Percentiles rank a stretch among this genome's conserved stretches.
Conservation (phyloP, 2,329 filamentous ascomycete species). For the Alternaria burnsii region DNA sequence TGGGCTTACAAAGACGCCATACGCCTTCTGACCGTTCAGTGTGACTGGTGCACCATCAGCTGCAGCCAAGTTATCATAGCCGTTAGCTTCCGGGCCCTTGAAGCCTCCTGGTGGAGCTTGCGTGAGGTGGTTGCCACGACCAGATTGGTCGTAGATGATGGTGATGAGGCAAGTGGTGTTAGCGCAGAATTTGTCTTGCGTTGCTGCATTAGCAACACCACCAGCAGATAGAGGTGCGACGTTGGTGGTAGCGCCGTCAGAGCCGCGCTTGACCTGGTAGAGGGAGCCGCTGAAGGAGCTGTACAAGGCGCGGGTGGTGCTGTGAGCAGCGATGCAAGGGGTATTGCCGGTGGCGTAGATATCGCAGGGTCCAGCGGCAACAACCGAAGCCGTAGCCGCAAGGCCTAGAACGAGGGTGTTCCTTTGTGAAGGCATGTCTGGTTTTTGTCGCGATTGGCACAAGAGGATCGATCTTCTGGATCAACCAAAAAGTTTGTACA, state of each 20-base stretch:
- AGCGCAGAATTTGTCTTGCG: conserved; percentile 69
- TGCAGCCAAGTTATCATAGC: conserved; percentile 67
- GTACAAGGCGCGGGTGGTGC: conserved; percentile 71
- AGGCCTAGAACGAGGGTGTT: conserved; percentile 21
- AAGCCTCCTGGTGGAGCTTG: conserved; percentile 68
- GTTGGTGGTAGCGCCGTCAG: conserved; percentile 58
- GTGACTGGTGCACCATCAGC: conserved; percentile 69
- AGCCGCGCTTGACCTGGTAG: conserved; percentile 68
- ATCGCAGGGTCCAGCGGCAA: conserved; percentile 66
- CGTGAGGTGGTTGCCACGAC: conserved; percentile 68
- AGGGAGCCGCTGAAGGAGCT: conserved; percentile 61
- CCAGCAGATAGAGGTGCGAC: conserved; percentile 65
- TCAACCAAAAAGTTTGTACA: background rate
- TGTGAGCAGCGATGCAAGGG: conserved; percentile 71
- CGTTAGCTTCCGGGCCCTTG: conserved; percentile 63
- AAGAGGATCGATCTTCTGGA: background rate
- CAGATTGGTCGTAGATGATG: conserved; percentile 73
- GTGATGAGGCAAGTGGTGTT: conserved; percentile 70
- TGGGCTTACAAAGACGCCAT: conserved; percentile 69
- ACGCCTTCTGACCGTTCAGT: conserved; percentile 67
- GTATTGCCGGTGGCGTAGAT: conserved; percentile 67
- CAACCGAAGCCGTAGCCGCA: conserved; percentile 17
- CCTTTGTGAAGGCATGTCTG: conserved; percentile 19
- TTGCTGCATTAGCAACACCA: conserved; percentile 67
- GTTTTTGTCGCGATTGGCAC: background rate